Evolutionary conservation across 2,329 filamentous ascomycete genomes (phyloP).

Genomic region (Diaporthe caulivora): DNA sequence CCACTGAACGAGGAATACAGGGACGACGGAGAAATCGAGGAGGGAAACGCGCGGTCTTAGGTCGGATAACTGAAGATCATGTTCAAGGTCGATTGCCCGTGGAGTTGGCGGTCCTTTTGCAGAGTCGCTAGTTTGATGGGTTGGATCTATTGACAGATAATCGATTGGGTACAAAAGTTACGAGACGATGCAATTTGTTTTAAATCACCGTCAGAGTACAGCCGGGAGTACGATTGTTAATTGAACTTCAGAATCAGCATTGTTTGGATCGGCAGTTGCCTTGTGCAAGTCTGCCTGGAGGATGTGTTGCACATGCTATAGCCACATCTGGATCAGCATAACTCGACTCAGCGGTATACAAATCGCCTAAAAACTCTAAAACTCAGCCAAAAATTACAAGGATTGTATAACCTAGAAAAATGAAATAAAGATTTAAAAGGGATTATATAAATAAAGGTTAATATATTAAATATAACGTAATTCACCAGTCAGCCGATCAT

Average conservation of each 20-base stretch:
- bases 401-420: too few species aligned
- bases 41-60: not conserved
- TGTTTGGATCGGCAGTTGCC: conserved; percentile 20
- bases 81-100: too few species aligned
- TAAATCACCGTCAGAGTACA: not conserved
- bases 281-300: conserved; percentile 17
- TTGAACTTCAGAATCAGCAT: not conserved
- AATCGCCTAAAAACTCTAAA: too few species aligned
- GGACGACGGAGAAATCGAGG: conserved; percentile 18
- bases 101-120: too few species aligned
- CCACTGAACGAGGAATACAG: conserved; percentile 19
- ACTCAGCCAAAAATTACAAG: too few species aligned
- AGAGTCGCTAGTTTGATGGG: not conserved
- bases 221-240: not conserved
- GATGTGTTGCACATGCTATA: conserved; percentile 10
- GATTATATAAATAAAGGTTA: too few species aligned
- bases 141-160: not conserved
- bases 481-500: too few species aligned
- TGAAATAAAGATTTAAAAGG: too few species aligned
- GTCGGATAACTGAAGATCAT: too few species aligned
- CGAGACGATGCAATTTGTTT: not conserved
- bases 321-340: not conserved
- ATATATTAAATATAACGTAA: too few species aligned
- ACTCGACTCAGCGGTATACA: not conserved
- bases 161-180: not conserved